These are phyloP conservation scores for Penicillium sp. DNA, from an alignment of 2,329 filamentous ascomycete species.

Conservation along the genomic window DNA sequence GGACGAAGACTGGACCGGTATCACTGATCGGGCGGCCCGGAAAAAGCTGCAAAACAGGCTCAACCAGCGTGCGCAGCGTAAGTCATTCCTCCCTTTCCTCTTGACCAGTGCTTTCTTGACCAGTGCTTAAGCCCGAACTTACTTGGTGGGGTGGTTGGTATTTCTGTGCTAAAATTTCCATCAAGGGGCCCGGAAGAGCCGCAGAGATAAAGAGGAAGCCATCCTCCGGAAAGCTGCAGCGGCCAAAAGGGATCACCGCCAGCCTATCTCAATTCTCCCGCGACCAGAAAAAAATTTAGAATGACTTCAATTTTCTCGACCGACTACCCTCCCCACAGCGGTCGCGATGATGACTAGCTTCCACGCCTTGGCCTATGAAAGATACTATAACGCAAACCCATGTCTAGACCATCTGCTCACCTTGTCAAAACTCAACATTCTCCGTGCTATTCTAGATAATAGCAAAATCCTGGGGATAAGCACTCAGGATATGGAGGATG, in stretches of 20 bases:
- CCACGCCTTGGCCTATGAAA: background rate
- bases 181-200: background rate
- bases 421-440: background rate
- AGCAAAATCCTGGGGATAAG: background rate
- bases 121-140: too few relatives aligned
- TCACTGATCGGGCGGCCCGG: background rate
- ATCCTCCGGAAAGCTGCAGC: background rate
- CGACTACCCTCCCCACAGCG: background rate
- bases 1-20: background rate
- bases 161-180: background rate
- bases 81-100: background rate
- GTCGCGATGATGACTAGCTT: background rate
- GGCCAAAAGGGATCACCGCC: background rate
- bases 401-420: constrained; percentile 1
- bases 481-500: background rate
- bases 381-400: background rate
- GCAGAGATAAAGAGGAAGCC: background rate
- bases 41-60: background rate
- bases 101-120: background rate
- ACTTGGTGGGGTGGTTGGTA: background rate
- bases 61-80: constrained; percentile 1
- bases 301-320: background rate
- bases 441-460: background rate
- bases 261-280: background rate
- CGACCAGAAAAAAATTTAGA: background rate